Percentiles rank a stretch among this genome's conserved stretches.
Evolutionary conservation across 768 basidiomycete genomes (phyloP).

Genomic region (Multifurca ochricompacta): DNA sequence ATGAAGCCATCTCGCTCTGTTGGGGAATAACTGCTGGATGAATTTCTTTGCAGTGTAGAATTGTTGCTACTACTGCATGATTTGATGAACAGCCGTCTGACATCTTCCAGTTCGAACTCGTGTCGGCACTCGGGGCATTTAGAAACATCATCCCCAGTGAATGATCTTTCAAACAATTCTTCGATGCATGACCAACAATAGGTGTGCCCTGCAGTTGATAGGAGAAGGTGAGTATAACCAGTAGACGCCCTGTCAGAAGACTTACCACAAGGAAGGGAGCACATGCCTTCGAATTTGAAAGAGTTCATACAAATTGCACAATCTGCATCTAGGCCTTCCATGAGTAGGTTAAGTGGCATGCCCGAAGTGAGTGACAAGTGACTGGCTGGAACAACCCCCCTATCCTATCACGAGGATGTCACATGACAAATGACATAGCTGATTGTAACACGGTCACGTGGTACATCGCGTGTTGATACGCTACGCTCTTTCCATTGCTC

Average conservation of each 20-base stretch:
- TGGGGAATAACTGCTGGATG: not conserved
- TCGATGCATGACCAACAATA: constrained; percentile 12
- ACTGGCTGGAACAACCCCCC: too few species aligned
- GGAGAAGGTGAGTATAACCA: not conserved
- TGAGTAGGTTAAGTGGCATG: too few species aligned
- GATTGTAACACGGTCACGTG: constrained; percentile 17
- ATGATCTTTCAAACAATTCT: not conserved
- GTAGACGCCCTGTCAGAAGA: not conserved
- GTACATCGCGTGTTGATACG: not conserved
- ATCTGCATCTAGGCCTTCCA: constrained; percentile 1
- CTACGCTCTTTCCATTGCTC: not conserved
- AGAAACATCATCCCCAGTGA: not conserved
- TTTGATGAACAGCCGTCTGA: constrained; percentile 5
- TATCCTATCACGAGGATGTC: too few species aligned
- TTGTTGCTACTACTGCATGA: not conserved
- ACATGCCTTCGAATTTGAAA: not conserved
- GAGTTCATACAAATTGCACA: constrained; percentile 14
- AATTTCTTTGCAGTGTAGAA: not conserved
- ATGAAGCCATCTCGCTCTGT: constrained; percentile 2
- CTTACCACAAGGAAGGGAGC: constrained; percentile 13
- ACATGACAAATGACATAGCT: too few species aligned
- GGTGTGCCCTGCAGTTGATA: constrained; percentile 1
- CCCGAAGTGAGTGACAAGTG: too few species aligned
- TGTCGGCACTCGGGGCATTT: constrained; percentile 12
- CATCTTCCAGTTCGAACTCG: not conserved